phyloP scores from a whole-genome alignment of 371 early-diverging fungal genomes.

The Modicella reniformis region DNA sequence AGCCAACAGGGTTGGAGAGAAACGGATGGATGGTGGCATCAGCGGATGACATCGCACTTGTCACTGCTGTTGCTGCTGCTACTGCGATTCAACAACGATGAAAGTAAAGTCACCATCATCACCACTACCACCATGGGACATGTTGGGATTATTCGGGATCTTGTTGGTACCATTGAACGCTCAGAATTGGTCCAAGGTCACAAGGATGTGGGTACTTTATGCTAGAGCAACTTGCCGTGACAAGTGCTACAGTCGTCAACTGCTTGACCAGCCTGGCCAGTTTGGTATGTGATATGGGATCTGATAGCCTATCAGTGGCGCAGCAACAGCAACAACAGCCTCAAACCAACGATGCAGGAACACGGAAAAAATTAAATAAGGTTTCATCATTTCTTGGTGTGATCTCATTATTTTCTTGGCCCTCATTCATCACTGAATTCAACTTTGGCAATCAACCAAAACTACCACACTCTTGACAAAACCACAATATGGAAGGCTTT shows the following conservation, averaged over 20 bases:
- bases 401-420: too few species aligned
- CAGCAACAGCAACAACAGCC: neutral
- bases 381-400: too few species aligned
- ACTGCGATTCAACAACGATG: slow-evolving; percentile 77
- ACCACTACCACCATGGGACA: neutral
- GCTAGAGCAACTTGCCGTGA: slow-evolving; percentile 82
- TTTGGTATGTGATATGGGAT: slow-evolving; percentile 61
- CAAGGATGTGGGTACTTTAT: slow-evolving; percentile 53
- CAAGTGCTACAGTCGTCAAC: slow-evolving; percentile 94
- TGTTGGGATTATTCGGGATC: neutral
- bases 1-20: slow-evolving; percentile 76
- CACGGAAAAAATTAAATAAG: neutral
- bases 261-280: slow-evolving; percentile 85
- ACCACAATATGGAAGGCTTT: too few species aligned
- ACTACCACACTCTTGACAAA: too few species aligned
- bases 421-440: too few species aligned
- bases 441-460: too few species aligned
- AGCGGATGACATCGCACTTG: too few species aligned
- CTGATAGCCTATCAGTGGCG: slow-evolving; percentile 10
- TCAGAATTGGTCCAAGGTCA: slow-evolving; percentile 39
- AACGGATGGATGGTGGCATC: slow-evolving; percentile 74
- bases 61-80: too few species aligned
- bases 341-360: neutral
- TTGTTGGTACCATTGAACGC: slow-evolving; percentile 24
- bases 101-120: slow-evolving; percentile 9